Base-by-base conservation (phyloP, 768 basidiomycete species). In the Auricularia cornea region DNA sequence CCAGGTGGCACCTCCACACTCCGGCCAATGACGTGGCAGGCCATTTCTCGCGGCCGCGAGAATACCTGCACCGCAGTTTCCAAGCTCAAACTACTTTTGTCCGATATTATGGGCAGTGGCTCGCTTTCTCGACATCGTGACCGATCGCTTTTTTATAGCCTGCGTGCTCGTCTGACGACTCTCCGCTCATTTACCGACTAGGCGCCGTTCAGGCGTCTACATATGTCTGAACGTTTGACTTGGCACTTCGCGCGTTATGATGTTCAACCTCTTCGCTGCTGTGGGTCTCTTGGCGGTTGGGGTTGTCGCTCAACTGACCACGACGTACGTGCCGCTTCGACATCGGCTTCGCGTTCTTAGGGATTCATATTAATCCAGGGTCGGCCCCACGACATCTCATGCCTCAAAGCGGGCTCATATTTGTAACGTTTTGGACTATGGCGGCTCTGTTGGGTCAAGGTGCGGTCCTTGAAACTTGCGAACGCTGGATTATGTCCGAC, bases 341-440 rank as follows among this genome's bases (percentile, higher is more conserved):
- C 44, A 23, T 48, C 11, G 12, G 10, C 5, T 48, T 6, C 0
- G 20, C 11, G 6, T 18, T 6, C 44, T 48, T 1, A 48, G 11
- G 44, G 20, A 48, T 48, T 14, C 35, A 20, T 18, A 12, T 18
- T 20, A 18, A 12, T 18, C 20, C 44, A 48, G 44, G 5, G 44
- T 48, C 20, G 44, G 44, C 6, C 44, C 44, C 20, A 48, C 44
- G 44, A 48, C 44, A 12, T 48, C 44, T 18, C 44, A 48, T 48
- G 44, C 44, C 6, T 18, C 44, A 5, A 48, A 48, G 59, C 52
- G 48, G 12, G 64, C 61, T 3, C 59, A 62, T 14, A 68, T 73
- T 3, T 73, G 72, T 64, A 73, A 70, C 57, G 70, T 72, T 5
- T 67, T 73, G 51, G 63, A 70, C 60, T 73, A 71, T 57, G 71